Evolutionary conservation across 1,284 basidiomycete species (phyloP), one percentile per base, ranked within the genome.

Genomic region (Mycena sp.): DNA sequence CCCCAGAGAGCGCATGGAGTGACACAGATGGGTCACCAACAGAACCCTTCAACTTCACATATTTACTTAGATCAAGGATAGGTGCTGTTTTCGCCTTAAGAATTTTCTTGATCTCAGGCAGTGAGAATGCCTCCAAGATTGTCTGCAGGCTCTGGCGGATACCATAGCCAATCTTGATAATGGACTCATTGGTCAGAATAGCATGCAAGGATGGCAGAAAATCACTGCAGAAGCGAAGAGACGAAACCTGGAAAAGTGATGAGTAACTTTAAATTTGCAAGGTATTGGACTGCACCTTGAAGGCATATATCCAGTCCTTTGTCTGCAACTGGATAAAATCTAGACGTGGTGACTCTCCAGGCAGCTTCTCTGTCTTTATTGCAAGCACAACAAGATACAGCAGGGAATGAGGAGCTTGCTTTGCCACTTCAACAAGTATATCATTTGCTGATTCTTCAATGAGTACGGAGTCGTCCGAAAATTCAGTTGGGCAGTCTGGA

Each of bases 311-410:
- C 10, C 29, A 19, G 21, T 14, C 19, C 1, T 6, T 3, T 16
- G 59, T 61, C 25, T 52, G 59, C 4, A 61, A 17, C 44, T 61
- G 59, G 21, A 61, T 61, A 32, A 37, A 6, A 28, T 55, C 30
- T 16, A 61, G n/a, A 17, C 32, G 26, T 10, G 19, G 41, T 43
- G 25, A 25, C n/a, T 25, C 14, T 10, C 11, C 26, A 16, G 28
- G 6, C 16, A 7, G 25, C 21, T 6, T 16, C 19, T 29, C 19
- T 12, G 43, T 30, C 12, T 40, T 23, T 16, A 56, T 26, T 6
- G 16, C 17, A 26, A 56, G 4, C 6, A 26, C 54, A 46, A 45
- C 19, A 17, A 56, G 41, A 30, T 56, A 29, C 6, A 45, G n/a
- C 17, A 26, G 23, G 6, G 35, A 17, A 6, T 16, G 12, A 9